Evolutionary conservation across 192 early-diverging fungal genomes (phyloP), one percentile per base, ranked within the genome.

Genomic region (Entomortierella lignicola): DNA sequence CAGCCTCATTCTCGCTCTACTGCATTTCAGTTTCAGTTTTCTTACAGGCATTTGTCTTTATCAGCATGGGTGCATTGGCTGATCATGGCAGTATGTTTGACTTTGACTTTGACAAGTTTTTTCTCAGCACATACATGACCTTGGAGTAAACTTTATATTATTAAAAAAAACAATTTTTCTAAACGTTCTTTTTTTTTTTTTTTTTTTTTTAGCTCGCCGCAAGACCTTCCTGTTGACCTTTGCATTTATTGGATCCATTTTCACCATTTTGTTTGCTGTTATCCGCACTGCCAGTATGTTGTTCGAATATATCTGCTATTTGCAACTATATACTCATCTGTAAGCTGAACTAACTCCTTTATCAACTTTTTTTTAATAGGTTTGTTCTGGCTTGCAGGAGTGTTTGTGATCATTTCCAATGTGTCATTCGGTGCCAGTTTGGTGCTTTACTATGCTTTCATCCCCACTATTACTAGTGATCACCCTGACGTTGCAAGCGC

Each of bases 401-500:
- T 82, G 2, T 61, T 86, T 18, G 66, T 71, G 8, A 79, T 77
- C 39, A 73, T 83, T 43, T 72, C 82, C 11, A 84, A 79, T 51
- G 60, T 89, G 8, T 71, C 71, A 18, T 89, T 81, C 44, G 87
- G 87, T 12, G 81, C 82, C 26, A 71, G 66, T 39, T 75, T 63
- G 69, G 87, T 89, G n/a, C 77, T 89, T 32, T 89, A 84, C 41
- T 81, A 85, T 4, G 83, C 84, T 29, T 89, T 87, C 62, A 71
- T 89, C 67, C 87, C 86, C 8, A 77, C 75, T n/a, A 42, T 84
- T 20, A 52, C 77, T 8, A 80, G 82, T 31, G 70, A 77, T 34
- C 83, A 83, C n/a, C 77, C 85, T 27, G 15, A 67, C 12, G 81
- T 85, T 31, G 57, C 72, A 2, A 63, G 74, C 13, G 52, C 31